These are phyloP conservation scores for Fusarium sp. DNA, from an alignment of 2,329 filamentous ascomycete species.

Conservation along the genomic window DNA sequence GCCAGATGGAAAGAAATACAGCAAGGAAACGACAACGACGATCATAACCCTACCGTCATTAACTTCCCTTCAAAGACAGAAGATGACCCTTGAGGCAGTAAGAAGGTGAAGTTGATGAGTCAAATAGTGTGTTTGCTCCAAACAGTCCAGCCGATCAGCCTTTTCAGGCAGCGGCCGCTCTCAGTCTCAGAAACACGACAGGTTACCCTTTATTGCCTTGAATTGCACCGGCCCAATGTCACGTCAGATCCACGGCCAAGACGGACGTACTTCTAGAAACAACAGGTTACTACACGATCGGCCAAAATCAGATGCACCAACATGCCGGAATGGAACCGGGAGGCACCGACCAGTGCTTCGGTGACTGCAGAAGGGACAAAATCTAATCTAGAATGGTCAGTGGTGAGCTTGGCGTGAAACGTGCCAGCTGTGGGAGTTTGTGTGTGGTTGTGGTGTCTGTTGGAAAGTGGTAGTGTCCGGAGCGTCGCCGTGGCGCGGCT, in stretches of 20 bases:
- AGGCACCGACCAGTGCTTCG: background rate
- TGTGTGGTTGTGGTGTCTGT: background rate
- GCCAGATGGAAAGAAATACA: no score
- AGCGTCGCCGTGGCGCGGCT: constrained; percentile 14
- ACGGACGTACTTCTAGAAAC: constrained; percentile 16
- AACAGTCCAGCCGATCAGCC: no score
- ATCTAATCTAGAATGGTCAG: background rate
- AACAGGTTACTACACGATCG: background rate
- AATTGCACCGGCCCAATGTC: background rate
- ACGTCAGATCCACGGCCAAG: background rate
- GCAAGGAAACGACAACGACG: background rate
- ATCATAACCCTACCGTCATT: background rate
- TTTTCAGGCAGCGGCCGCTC: background rate
- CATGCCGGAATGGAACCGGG: background rate
- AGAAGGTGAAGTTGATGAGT: background rate
- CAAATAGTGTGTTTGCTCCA: background rate
- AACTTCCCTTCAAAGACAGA: background rate
- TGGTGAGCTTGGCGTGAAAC: constrained; percentile 10
- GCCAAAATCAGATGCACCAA: background rate
- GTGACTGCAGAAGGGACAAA: background rate
- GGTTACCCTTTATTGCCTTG: background rate
- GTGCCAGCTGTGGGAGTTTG: constrained; percentile 9
- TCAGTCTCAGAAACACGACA: background rate
- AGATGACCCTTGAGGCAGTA: background rate
- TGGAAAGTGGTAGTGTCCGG: background rate